Evolutionary conservation across 106 monocot species (phyloP).

Genomic region (Agapanthus africanus): DNA sequence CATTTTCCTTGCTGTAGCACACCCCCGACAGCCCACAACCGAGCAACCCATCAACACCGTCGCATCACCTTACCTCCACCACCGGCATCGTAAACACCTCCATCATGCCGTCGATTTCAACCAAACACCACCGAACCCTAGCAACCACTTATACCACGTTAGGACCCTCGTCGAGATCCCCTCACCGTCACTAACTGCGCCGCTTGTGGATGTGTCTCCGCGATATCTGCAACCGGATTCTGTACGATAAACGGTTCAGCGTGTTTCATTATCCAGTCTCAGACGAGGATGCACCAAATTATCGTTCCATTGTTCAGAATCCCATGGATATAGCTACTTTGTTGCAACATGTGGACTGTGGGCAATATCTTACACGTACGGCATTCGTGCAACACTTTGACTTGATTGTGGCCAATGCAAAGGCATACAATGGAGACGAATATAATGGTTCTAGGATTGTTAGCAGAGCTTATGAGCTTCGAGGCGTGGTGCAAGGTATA

Average conservation of each 20-base stretch:
- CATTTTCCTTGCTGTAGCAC: too few relatives aligned
- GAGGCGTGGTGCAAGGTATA: slow-evolving; percentile 98
- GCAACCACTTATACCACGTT: too few relatives aligned
- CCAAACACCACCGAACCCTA: slow-evolving; percentile 37
- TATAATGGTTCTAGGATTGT: slow-evolving; percentile 92
- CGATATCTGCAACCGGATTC: slow-evolving; percentile 90
- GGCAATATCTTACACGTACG: slow-evolving; percentile 64
- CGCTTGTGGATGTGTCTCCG: slow-evolving; percentile 94
- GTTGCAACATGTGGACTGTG: slow-evolving; percentile 86
- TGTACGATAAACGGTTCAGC: slow-evolving; percentile 87
- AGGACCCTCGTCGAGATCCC: slow-evolving; percentile 66
- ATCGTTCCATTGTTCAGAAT: slow-evolving; percentile 78
- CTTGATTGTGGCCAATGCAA: slow-evolving; percentile 91
- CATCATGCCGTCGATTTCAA: slow-evolving; percentile 41
- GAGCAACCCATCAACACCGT: too few relatives aligned
- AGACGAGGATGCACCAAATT: slow-evolving; percentile 94
- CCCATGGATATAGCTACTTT: slow-evolving; percentile 98
- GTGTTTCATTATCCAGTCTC: slow-evolving; percentile 90
- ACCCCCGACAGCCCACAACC: too few relatives aligned
- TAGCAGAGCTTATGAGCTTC: slow-evolving; percentile 92
- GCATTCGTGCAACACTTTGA: slow-evolving; percentile 78
- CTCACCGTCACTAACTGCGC: slow-evolving; percentile 88
- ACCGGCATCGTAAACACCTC: too few relatives aligned
- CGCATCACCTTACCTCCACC: slow-evolving; percentile 54
- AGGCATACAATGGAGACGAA: slow-evolving; percentile 96